Base-by-base conservation (phyloP, 1,139 yeast species). In the Magnusiomyces paraingens region DNA sequence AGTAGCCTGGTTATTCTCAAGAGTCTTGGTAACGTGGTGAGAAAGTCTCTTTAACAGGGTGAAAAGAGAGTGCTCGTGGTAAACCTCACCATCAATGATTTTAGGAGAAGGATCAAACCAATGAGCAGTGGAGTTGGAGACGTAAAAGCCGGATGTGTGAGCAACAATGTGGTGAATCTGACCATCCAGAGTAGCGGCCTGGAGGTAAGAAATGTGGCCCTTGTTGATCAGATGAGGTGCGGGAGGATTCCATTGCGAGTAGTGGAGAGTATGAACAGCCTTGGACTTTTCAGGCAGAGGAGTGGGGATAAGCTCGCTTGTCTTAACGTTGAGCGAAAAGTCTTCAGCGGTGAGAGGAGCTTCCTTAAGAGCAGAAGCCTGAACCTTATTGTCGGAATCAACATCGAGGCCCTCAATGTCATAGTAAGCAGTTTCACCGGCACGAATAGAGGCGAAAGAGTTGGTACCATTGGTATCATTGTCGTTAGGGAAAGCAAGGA, bases 211-310 rank as follows among this genome's bases (percentile, higher is more conserved):
- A 64, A 91, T 75, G 66, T 91, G 96, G 29, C 98, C 99, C 65
- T 78, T 80, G 55, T 73, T 73, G 65, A 79, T 83, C 59, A 70
- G 70, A 32, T 73, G 69, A 5, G 82, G 74, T n/a, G 95, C 90
- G 18, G 85, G 89, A 12, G 95, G 94, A 59, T 88, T 84, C 94
- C 96, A 91, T 55, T 82, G 81, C n/a, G 96, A 86, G 50, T 89
- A 67, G 53, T 77, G 51, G 15, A 55, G 39, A 11, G 53, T 26
- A 39, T 52, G 53, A 35, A 51, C 54, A 32, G 55, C 55, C 15
- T 50, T 48, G 14, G 45, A 35, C 10, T 40, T 17, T 4, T 38
- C 20, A 12, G 47, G 52, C n/a, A 46, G 15, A 29, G 44, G 21
- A n/a, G 35, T 11, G n/a, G 55, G 55, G 15, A 54, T 41, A 15